Evolutionary conservation across 441 rosid species (phyloP), one percentile per base, ranked within the genome.

Genomic region (Populus hybrid): DNA sequence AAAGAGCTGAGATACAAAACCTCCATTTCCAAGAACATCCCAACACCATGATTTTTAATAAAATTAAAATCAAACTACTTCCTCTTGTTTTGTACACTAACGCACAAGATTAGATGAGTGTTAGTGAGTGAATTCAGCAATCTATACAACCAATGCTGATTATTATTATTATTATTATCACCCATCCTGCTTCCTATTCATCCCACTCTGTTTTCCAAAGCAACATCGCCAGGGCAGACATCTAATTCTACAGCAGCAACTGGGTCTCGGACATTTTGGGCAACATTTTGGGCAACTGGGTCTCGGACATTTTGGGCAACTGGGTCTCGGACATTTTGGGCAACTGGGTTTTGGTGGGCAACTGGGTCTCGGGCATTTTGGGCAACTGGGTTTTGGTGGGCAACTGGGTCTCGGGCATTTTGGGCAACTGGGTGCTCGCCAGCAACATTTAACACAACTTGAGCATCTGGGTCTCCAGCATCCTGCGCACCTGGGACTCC

Each of bases 201-300:
- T 3, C 80, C 46, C 82, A 72, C 78, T 7, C 30, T 59, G 69
- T 35, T 42, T 73, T 74, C 86, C 81, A 4, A 9, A 66, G 6
- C 89, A 89, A 75, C 90, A 89, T 46, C 64, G 11, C 65, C 87
- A 85, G 70, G 67, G 66, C 19, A 82, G 78, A 78, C 91, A 87
- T 35, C 75, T 84, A 2, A 76, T 66, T 81, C 90, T 80, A 84
- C 84, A 75, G 81, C 87, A 84, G 73, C 79, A 74, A n/a, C 65
- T 9, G 28, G 78, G 79, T 77, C 74, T 38, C 50, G 68, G 19
- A 80, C 87, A 34, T 34, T 75, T 69, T 16, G 78, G 76, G 71
- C 90, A 87, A 26, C 83, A 3, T 28, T 75, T 69, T 14, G 78
- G 75, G 71, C 90, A 87, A 40, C 83, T 81, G 11, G 88, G 80